Base-by-base conservation (phyloP, 2,329 filamentous ascomycete genomes). In the Penicillium brevicompactum region DNA sequence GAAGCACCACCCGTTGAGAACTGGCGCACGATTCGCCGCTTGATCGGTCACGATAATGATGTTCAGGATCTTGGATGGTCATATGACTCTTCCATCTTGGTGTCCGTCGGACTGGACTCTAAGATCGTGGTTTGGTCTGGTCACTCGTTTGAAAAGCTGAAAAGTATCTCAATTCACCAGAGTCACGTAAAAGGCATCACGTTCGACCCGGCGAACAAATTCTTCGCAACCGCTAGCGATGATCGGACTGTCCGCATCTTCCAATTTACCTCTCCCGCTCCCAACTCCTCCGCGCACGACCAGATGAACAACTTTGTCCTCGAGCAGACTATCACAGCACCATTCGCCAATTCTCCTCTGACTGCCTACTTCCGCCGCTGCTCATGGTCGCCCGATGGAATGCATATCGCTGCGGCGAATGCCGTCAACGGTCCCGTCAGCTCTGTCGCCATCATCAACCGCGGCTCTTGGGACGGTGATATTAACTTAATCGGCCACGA, bases 61-160 rank as follows among this genome's bases (percentile, higher is more conserved):
- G 92, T 99, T 5, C 94, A 99, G 75, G 95, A 99, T 77, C 80
- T 99, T 55, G 94, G 92, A 30, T 99, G 94, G 94, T 96, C 94
- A 18, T 88, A 88, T 70, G 94, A 99, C 78, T 96, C 92, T 30
- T 97, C 93, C 1, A 91, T 99, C 51, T 80, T 99, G 58, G 92
- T 97, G 4, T 97, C 94, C 0, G 94, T 99, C 24, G 95, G 94
- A 1, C 79, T 99, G 63, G 94, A 99, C 76, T 97, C 94, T 42
- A 99, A 99, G 76, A 89, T 99, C 13, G 94, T 99, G 9, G 89
- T 99, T 21, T 99, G 94, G 94, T 97, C 93, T 1, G 95, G 94
- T 1, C 89, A 95, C 75, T 97, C 92, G 0, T 99, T 99, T 66
- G 94, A 99, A 78, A 97, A 96, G 78, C 83, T 99, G 63, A 97